A percentile compares a stretch with the other conserved stretches of the same genome.
phyloP scores from a whole-genome alignment of 345 rosid species.

The Limnanthes douglasii region DNA sequence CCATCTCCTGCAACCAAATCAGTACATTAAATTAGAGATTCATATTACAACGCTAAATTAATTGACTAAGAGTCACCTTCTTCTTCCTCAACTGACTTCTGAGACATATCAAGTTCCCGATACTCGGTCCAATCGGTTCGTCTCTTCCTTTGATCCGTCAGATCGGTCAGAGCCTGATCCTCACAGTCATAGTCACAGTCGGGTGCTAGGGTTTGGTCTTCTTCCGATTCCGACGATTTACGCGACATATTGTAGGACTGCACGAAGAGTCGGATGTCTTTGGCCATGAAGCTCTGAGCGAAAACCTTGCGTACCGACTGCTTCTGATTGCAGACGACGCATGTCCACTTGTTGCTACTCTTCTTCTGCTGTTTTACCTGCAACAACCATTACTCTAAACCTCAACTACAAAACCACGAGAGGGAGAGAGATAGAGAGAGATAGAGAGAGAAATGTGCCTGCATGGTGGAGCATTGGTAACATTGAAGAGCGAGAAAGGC shows the following conservation, averaged over 20 bases:
- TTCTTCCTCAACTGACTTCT: constrained; percentile 5
- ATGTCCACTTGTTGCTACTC: constrained; percentile 64
- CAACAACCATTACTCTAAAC: not conserved
- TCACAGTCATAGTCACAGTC: constrained; percentile 3
- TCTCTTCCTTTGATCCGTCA: constrained; percentile 13
- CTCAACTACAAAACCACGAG: not conserved
- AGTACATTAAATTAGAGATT: not conserved
- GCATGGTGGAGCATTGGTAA: constrained; percentile 82
- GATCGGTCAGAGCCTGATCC: not conserved
- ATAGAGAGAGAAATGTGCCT: constrained; percentile 19
- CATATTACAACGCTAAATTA: not conserved
- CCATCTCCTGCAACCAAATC: constrained; percentile 11
- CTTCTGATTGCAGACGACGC: constrained; percentile 75
- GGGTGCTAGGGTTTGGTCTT: not conserved
- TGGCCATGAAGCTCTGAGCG: constrained; percentile 51
- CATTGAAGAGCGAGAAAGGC: constrained; percentile 66
- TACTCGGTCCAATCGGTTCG: constrained; percentile 53
- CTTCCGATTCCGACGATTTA: constrained; percentile 16
- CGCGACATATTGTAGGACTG: constrained; percentile 76
- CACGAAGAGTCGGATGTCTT: constrained; percentile 58
- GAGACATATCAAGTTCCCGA: constrained; percentile 24
- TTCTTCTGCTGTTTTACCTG: constrained; percentile 90
- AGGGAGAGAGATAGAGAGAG: not conserved
- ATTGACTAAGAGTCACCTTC: constrained; percentile 5
- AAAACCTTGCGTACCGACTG: constrained; percentile 58